Evolutionary conservation across 306 rosid species (phyloP).

Genomic region (Macrotyloma uniflorum): DNA sequence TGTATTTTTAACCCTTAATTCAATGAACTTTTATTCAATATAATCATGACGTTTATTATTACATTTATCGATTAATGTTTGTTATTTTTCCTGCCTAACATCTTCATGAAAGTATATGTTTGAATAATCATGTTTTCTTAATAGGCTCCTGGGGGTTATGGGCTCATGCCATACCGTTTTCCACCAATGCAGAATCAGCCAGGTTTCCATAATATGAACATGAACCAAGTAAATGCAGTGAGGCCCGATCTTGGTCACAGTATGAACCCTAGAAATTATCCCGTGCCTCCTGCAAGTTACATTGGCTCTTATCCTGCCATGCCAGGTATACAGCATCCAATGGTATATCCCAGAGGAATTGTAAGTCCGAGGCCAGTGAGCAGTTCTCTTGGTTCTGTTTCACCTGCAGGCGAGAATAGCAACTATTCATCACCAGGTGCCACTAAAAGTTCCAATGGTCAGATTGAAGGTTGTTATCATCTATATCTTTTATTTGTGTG

Average conservation of each 20-base stretch:
- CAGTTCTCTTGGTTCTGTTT: constrained; percentile 65
- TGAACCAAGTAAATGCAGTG: constrained; percentile 74
- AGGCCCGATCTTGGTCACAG: constrained; percentile 63
- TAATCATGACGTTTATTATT: not conserved
- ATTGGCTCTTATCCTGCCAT: constrained; percentile 70
- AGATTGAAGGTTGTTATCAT: constrained; percentile 72
- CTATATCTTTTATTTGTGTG: not conserved
- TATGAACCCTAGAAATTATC: constrained; percentile 65
- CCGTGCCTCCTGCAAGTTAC: constrained; percentile 62
- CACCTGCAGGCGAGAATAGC: constrained; percentile 51
- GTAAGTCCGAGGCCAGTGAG: constrained; percentile 59
- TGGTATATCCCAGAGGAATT: constrained; percentile 73
- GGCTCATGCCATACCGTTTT: constrained; percentile 77
- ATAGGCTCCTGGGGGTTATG: constrained; percentile 80
- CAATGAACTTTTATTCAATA: constrained; percentile 9
- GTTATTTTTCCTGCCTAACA: not conserved
- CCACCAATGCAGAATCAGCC: constrained; percentile 82
- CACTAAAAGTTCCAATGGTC: constrained; percentile 63
- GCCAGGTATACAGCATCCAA: constrained; percentile 81
- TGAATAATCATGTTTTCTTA: constrained; percentile 39
- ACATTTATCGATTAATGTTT: not conserved
- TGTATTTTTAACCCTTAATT: not conserved
- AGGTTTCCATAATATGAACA: constrained; percentile 70
- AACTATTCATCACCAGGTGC: constrained; percentile 57
- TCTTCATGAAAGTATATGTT: constrained; percentile 1